Evolutionary conservation across 345 rosid genomes (phyloP).

Genomic region (Camelina neglecta): DNA sequence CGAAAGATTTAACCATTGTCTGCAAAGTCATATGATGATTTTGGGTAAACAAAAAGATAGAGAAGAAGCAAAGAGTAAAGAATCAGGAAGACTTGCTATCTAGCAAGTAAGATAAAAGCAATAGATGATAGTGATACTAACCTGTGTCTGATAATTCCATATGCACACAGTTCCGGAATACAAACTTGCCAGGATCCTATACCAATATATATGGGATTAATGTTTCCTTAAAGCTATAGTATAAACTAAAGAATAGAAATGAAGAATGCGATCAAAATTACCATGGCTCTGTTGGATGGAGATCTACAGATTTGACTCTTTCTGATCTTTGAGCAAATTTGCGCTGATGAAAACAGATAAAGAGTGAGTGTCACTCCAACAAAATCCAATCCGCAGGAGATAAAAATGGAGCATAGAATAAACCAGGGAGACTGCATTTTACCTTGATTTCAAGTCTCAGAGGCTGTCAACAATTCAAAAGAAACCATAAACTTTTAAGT

Average conservation of each 20-base stretch:
- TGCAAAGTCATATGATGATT: conserved; percentile 41
- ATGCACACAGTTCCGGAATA: conserved; percentile 67
- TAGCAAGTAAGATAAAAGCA: not conserved
- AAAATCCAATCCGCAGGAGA: not conserved
- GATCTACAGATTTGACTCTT: conserved; percentile 67
- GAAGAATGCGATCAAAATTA: conserved; percentile 22
- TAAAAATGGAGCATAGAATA: conserved; percentile 8
- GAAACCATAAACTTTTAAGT: conserved; percentile 26
- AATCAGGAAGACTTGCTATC: conserved; percentile 2
- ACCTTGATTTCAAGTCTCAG: conserved; percentile 57
- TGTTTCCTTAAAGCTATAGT: not conserved
- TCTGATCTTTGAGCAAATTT: conserved; percentile 58
- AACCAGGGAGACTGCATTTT: conserved; percentile 8
- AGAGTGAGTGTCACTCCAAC: conserved; percentile 28
- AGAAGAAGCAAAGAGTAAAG: not conserved
- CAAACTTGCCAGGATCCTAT: conserved; percentile 70
- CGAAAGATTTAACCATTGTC: conserved; percentile 84
- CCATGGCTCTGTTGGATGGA: conserved; percentile 79
- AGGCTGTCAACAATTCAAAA: conserved; percentile 46
- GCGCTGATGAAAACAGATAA: conserved; percentile 49
- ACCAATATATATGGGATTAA: not conserved
- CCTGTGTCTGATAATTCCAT: conserved; percentile 88
- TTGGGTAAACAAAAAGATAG: conserved; percentile 33
- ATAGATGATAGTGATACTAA: conserved; percentile 32
- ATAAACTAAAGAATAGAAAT: not conserved